Conservation (phyloP, 2,329 filamentous ascomycete genomes). For the Colletotrichum siamense region DNA sequence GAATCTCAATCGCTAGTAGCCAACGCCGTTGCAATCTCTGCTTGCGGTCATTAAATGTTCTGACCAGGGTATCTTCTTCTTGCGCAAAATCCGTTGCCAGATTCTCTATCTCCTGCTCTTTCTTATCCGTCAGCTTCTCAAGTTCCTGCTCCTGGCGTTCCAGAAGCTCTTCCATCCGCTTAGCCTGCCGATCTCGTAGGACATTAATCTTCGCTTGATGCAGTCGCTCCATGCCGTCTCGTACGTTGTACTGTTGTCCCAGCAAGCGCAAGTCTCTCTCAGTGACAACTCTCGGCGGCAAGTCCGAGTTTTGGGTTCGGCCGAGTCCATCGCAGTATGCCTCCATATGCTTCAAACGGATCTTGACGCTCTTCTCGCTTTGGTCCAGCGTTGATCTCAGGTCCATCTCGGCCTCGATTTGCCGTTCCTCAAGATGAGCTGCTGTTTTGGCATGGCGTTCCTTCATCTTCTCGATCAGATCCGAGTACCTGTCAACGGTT, state of each 20-base stretch:
- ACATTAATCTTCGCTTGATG: constrained; percentile 69
- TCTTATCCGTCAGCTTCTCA: constrained; percentile 48
- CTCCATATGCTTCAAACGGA: constrained; percentile 70
- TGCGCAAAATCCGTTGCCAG: constrained; percentile 51
- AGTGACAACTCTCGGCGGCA: constrained; percentile 61
- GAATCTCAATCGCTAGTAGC: constrained; percentile 57
- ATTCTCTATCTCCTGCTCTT: constrained; percentile 52
- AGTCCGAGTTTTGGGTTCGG: constrained; percentile 38
- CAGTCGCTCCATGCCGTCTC: constrained; percentile 63
- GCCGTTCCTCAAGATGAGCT: constrained; percentile 63
- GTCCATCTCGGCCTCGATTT: constrained; percentile 68
- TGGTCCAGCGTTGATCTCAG: constrained; percentile 59
- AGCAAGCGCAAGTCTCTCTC: constrained; percentile 64
- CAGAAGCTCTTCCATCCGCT: constrained; percentile 64
- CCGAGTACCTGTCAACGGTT: constrained; percentile 52
- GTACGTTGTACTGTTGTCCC: constrained; percentile 64
- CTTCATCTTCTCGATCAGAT: constrained; percentile 56
- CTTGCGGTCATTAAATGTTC: constrained; percentile 50
- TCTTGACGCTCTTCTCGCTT: constrained; percentile 60
- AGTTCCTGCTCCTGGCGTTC: constrained; percentile 60
- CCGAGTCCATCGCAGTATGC: constrained; percentile 66
- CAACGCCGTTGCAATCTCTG: constrained; percentile 53
- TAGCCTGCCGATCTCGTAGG: constrained; percentile 67
- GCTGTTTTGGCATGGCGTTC: constrained; percentile 60
- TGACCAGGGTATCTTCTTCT: constrained; percentile 55